phyloP scores from a whole-genome alignment of 768 basidiomycete species.

The Pisolithus sp. region DNA sequence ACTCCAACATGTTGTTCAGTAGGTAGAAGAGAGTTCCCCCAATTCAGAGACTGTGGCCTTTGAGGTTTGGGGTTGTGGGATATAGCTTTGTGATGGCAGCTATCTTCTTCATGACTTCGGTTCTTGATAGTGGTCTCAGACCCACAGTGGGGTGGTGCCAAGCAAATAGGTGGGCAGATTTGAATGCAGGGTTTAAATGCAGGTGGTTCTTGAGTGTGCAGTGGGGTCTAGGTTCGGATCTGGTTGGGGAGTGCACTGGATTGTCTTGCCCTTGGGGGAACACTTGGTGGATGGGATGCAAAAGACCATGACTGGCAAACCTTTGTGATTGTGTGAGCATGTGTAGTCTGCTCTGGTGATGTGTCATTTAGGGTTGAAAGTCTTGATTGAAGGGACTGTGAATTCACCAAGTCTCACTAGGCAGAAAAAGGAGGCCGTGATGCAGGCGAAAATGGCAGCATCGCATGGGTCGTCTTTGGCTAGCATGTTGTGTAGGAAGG shows the following conservation, averaged over 20 bases:
- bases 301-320: slow-evolving; percentile 20
- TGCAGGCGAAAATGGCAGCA: slow-evolving; percentile 3
- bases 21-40: neutral
- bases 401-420: slow-evolving; percentile 34
- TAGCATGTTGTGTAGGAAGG: neutral
- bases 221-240: slow-evolving; percentile 4
- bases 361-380: slow-evolving; percentile 25
- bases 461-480: slow-evolving; percentile 22
- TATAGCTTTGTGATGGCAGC: neutral
- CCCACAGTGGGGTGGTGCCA: neutral
- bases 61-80: neutral
- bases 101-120: slow-evolving; percentile 3
- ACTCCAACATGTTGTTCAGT: no score
- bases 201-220: slow-evolving; percentile 8
- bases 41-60: neutral
- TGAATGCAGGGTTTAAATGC: slow-evolving; percentile 1
- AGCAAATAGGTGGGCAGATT: slow-evolving; percentile 6
- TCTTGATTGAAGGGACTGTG: slow-evolving; percentile 25
- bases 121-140: neutral
- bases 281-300: slow-evolving; percentile 27
- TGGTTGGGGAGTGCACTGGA: slow-evolving; percentile 7
- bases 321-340: slow-evolving; percentile 17
- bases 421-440: slow-evolving; percentile 23
- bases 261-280: slow-evolving; percentile 5
- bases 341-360: slow-evolving; percentile 21